These are phyloP conservation scores for Brassica napus DNA, from an alignment of 345 rosid genomes.

Conservation along the genomic window Da-Ae NC_063436.1:32286501-32287000, in stretches of 20 bases:
- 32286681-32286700: constrained; percentile 3
- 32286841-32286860: no score
- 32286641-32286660: constrained; percentile 22
- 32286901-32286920: background rate
- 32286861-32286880: background rate
- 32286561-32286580: constrained; percentile 24
- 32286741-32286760: background rate
- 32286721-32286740: background rate
- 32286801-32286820: no score
- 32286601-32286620: constrained; percentile 32
- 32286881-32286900: background rate
- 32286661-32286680: constrained; percentile 31
- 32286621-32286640: constrained; percentile 33
- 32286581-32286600: constrained; percentile 25
- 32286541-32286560: constrained; percentile 1
- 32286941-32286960: background rate
- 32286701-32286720: background rate
- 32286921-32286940: background rate
- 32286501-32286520: constrained; percentile 25
- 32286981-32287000: background rate
- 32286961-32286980: background rate
- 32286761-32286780: no score
- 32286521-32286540: constrained; percentile 22
- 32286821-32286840: no score
- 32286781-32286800: no score